Conservation (phyloP, 257 asterid genomes). For the Penstemon davidsonii region DNA sequence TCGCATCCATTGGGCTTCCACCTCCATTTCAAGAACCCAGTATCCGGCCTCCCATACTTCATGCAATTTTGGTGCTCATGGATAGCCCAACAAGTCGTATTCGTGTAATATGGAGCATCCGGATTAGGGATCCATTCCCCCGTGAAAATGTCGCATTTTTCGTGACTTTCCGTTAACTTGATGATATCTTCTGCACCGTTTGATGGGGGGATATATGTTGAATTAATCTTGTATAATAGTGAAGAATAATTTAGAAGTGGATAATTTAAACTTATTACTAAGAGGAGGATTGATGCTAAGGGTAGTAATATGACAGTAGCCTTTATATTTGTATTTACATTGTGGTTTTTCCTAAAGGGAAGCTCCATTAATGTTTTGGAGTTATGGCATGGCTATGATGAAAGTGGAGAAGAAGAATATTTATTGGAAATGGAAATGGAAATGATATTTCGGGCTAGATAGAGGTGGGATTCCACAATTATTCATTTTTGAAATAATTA, state of each 20-base stretch:
- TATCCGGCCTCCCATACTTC: conserved; percentile 46
- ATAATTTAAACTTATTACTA: too few species aligned
- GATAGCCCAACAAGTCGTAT: conserved; percentile 46
- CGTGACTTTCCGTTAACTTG: conserved; percentile 2
- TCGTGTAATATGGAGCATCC: conserved; percentile 61
- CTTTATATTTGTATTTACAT: too few species aligned
- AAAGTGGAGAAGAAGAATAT: too few species aligned
- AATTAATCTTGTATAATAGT: background rate
- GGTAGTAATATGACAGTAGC: too few species aligned
- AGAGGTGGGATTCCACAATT: too few species aligned
- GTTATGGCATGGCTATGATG: too few species aligned
- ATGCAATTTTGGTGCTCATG: conserved; percentile 57
- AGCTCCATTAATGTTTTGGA: too few species aligned
- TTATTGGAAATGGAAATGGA: too few species aligned
- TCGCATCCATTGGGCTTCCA: conserved; percentile 58
- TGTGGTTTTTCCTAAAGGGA: too few species aligned
- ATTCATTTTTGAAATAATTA: too few species aligned
- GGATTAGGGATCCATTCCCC: conserved; percentile 70
- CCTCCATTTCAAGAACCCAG: conserved; percentile 39
- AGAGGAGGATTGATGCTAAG: too few species aligned
- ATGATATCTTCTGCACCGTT: conserved; percentile 12
- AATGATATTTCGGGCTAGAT: too few species aligned
- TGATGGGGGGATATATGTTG: background rate
- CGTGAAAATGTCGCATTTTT: conserved; percentile 39
- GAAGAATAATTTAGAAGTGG: background rate